A percentile compares a stretch with the other conserved stretches of the same genome.
These are phyloP conservation scores for Pyrenophora tritici-repentis DNA, from an alignment of 2,329 filamentous ascomycete genomes.

Conservation along the genomic window DNA sequence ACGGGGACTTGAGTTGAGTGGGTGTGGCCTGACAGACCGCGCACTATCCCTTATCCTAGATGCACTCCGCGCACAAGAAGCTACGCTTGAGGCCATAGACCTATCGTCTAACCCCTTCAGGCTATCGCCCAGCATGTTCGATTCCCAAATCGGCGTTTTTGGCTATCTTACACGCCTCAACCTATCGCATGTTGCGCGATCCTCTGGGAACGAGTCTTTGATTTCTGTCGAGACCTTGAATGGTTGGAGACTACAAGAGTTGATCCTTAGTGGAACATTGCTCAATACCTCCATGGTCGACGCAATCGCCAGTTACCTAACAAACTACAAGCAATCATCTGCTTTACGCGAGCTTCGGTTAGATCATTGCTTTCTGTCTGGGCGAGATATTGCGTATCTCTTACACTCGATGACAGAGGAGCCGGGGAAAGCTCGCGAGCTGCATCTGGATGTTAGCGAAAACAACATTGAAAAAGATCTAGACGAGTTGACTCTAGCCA, in stretches of 20 bases:
- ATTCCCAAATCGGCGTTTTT: constrained; percentile 69
- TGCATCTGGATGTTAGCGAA: constrained; percentile 70
- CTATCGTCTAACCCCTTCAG: constrained; percentile 70
- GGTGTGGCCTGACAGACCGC: constrained; percentile 64
- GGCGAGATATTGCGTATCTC: constrained; percentile 67
- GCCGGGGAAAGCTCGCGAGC: constrained; percentile 57
- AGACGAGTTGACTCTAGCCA: constrained; percentile 58
- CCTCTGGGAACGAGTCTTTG: constrained; percentile 66
- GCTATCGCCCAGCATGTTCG: constrained; percentile 66
- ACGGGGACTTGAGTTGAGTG: constrained; percentile 69
- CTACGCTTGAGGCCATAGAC: constrained; percentile 69
- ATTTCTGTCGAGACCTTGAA: constrained; percentile 68
- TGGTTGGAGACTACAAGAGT: constrained; percentile 69
- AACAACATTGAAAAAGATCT: constrained; percentile 62
- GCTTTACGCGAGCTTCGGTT: constrained; percentile 66
- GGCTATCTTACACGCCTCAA: constrained; percentile 68
- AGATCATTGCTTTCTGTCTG: constrained; percentile 69
- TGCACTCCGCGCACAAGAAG: constrained; percentile 66
- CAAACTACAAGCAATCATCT: constrained; percentile 62
- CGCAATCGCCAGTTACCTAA: constrained; percentile 67
- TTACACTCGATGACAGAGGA: constrained; percentile 65
- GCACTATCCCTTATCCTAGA: constrained; percentile 67
- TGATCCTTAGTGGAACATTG: constrained; percentile 67
- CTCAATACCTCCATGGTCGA: constrained; percentile 68
- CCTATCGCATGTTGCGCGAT: constrained; percentile 67